Base-by-base conservation (phyloP, 805 yeast species). In the Starmerella sirachaensis region DNA sequence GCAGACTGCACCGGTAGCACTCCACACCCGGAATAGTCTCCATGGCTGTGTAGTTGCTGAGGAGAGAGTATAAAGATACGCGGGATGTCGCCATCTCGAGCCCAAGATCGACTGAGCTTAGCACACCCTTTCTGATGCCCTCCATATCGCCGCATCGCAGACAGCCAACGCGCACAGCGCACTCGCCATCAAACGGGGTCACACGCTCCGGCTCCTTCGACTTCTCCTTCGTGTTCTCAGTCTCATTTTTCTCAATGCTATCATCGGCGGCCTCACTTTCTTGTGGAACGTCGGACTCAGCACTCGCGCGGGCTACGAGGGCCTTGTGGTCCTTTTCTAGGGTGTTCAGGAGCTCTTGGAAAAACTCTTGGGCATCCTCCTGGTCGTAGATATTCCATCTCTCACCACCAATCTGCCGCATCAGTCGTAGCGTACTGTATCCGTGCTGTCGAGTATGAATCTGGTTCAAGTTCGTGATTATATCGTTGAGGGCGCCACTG, bases 291-390 rank as follows among this genome's bases (percentile, higher is more conserved):
- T 19, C n/a, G 1, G 28, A 11, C n/a, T 30, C 31, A 6, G 24
- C 33, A 24, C n/a, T n/a, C n/a, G n/a, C n/a, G n/a, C n/a, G n/a
- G n/a, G n/a, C n/a, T n/a, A n/a, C n/a, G n/a, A 39, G 35, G 10
- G 35, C 43, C 35, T 54, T 50, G 27, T 43, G 41, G 14, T 57
- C 62, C 20, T 47, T 52, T 35, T 59, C 64, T 18, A 59, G 40
- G 7, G 54, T 51, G 13, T 43, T 41, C 31, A 59, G 43, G 12
- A 59, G 41, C 45, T 56, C 73, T 33, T 86, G 96, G 62, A 86
- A 86, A 53, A 86, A 86, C 57, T 86, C 97, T 59, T 86, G 95
- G 0, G 96, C 96, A 61, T 86, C 97, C 57, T 86, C 95, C 60
- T 86, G 97, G 53, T 82, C 84, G 54, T 83, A 83, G 1, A 95